Evolutionary conservation across 129 eudicot genomes (phyloP).

Genomic region (Pseudognaphalium luteoalbum): DNA sequence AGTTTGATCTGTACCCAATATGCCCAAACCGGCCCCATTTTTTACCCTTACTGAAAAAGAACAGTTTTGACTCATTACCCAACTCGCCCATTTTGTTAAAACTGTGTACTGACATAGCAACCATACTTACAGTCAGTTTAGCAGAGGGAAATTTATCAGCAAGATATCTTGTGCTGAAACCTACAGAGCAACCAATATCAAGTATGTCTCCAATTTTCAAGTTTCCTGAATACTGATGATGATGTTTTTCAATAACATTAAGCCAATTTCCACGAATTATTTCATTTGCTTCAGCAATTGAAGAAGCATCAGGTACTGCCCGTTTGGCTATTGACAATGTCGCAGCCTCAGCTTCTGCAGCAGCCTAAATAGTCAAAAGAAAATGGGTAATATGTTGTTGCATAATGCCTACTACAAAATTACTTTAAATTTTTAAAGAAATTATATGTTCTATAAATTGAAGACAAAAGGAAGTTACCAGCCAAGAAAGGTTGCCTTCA

Average conservation of each 20-base stretch:
- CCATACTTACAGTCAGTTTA: conserved; percentile 58
- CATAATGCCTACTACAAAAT: not conserved
- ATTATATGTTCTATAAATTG: not conserved
- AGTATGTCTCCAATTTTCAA: conserved; percentile 57
- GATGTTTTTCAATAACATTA: conserved; percentile 73
- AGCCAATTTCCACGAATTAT: conserved; percentile 99
- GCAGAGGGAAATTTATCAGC: conserved; percentile 86
- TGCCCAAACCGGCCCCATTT: not conserved
- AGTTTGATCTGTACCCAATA: not conserved
- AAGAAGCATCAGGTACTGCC: conserved; percentile 84
- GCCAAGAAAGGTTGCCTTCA: conserved; percentile 99
- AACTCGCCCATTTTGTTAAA: not conserved
- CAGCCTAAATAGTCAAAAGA: conserved; percentile 61
- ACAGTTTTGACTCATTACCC: not conserved
- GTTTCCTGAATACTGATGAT: conserved; percentile 56
- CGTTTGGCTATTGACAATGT: conserved; percentile 86
- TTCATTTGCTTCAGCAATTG: conserved; percentile 82
- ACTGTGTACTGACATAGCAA: too few relatives aligned
- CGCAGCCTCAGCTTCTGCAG: conserved; percentile 99
- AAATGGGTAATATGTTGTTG: not conserved
- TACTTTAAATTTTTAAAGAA: not conserved
- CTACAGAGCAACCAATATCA: conserved; percentile 97
- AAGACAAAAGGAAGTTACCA: conserved; percentile 49
- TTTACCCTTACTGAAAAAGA: not conserved
- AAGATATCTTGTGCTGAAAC: conserved; percentile 87